These are phyloP conservation scores for Rauvolfia tetraphylla DNA, from an alignment of 257 asterid species.

Conservation along the genomic window DNA sequence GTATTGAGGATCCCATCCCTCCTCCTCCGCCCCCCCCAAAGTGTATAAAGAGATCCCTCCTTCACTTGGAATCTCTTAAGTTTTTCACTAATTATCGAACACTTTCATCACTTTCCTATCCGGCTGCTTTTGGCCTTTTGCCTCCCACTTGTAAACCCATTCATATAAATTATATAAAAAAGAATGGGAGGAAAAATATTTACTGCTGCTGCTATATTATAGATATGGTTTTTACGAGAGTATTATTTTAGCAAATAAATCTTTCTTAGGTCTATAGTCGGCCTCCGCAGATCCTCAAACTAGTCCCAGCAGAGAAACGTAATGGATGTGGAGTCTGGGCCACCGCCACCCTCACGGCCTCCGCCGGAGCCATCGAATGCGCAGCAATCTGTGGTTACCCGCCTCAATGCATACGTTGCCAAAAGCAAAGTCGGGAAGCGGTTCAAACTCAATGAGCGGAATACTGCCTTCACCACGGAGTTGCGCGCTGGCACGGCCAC, in stretches of 20 bases:
- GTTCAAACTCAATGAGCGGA: slow-evolving; percentile 74
- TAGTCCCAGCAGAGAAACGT: slow-evolving; percentile 3
- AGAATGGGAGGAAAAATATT: too few relatives aligned
- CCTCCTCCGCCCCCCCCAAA: background rate
- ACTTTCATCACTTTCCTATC: slow-evolving; percentile 1
- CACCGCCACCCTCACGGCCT: slow-evolving; percentile 15
- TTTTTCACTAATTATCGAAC: background rate
- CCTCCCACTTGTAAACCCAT: background rate
- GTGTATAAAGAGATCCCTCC: background rate
- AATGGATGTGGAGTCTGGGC: slow-evolving; percentile 58
- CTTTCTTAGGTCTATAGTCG: background rate
- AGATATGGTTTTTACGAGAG: background rate
- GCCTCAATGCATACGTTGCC: slow-evolving; percentile 59
- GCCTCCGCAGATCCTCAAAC: background rate
- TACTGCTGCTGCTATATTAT: too few relatives aligned
- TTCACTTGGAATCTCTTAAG: background rate
- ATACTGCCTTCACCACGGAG: slow-evolving; percentile 88
- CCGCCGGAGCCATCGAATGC: slow-evolving; percentile 29
- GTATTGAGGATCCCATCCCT: too few relatives aligned
- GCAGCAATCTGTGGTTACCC: slow-evolving; percentile 25
- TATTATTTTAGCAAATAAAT: background rate
- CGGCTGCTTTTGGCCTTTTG: background rate
- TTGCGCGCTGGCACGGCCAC: slow-evolving; percentile 99
- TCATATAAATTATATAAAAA: too few relatives aligned
- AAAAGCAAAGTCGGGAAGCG: slow-evolving; percentile 50